phyloP scores from a whole-genome alignment of 169 alveolate species.

The Toxoplasma gondii region DNA sequence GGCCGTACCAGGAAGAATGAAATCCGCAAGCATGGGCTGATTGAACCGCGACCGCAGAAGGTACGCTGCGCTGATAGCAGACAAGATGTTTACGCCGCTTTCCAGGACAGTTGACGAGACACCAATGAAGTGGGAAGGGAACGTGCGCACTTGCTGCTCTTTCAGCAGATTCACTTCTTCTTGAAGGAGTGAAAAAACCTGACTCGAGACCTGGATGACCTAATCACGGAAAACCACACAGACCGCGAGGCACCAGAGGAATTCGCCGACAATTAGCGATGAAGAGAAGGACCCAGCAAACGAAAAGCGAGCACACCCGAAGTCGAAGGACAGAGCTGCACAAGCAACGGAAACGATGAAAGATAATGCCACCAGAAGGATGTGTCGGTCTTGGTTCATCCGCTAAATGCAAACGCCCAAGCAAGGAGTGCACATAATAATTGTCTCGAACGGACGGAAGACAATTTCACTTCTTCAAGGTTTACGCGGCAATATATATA shows the following conservation, averaged over 20 bases:
- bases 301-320: no score
- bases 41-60: neutral
- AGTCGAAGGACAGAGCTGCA: no score
- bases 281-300: no score
- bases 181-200: neutral
- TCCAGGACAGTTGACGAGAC: neutral
- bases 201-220: neutral
- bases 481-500: no score
- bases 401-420: no score
- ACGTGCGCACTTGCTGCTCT: neutral
- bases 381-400: no score
- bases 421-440: no score
- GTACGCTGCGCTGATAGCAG: neutral
- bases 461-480: no score
- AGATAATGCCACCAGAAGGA: no score
- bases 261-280: no score
- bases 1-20: neutral
- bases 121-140: neutral
- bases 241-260: neutral
- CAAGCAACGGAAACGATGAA: no score
- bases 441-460: no score
- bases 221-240: neutral
- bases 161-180: constrained; percentile 3
- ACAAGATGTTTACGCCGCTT: neutral
- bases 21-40: neutral